Conservation (phyloP, 495 filamentous ascomycete genomes). For the Penicillium goetzii region DNA sequence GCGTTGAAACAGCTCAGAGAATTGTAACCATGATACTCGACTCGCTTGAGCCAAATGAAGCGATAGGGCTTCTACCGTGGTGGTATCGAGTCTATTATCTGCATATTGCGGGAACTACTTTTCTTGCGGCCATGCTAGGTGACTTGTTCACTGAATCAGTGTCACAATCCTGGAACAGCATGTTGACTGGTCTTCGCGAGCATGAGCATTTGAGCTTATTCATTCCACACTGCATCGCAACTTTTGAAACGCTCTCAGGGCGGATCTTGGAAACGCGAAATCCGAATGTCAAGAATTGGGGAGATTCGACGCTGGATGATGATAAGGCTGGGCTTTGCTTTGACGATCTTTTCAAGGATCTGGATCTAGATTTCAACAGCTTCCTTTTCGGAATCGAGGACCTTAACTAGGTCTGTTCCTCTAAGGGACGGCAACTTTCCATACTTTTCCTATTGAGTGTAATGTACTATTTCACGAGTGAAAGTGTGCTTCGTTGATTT, state of each 20-base stretch:
- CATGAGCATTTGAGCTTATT: neutral
- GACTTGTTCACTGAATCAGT: neutral
- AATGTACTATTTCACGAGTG: neutral
- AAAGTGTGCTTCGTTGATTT: too few species aligned
- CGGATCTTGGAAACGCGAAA: neutral
- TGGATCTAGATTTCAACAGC: neutral
- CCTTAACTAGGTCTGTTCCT: neutral
- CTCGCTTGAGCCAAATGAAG: neutral
- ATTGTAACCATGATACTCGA: neutral
- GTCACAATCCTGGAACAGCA: neutral
- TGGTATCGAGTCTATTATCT: slow-evolving; percentile 1
- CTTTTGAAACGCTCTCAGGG: neutral
- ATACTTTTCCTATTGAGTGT: neutral
- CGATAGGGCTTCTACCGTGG: neutral
- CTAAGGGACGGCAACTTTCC: neutral
- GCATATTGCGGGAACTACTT: neutral
- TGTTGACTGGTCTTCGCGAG: neutral
- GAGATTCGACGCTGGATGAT: neutral
- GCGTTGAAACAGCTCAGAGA: neutral
- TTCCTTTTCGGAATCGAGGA: neutral
- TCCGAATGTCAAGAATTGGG: neutral
- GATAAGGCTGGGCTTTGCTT: neutral
- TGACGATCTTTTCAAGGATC: neutral
- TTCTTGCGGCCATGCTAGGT: neutral
- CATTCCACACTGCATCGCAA: neutral